These are phyloP conservation scores for Erythrobasidium hasegawianum DNA, from an alignment of 1,284 basidiomycete genomes.

Conservation along the genomic window DNA sequence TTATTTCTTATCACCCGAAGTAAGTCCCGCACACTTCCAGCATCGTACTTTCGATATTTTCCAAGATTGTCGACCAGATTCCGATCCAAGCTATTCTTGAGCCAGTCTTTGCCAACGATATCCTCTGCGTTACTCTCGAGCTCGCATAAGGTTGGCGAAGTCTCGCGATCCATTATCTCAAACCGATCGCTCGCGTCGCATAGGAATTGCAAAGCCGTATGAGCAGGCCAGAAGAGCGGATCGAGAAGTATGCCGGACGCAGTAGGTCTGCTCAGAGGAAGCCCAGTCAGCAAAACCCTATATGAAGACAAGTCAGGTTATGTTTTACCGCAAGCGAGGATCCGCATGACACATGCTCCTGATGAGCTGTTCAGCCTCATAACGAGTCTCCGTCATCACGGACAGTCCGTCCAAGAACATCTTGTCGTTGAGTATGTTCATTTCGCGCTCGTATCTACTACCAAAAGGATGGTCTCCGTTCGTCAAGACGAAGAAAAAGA, in stretches of 20 bases:
- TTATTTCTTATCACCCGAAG: conserved; percentile 91
- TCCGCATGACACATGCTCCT: conserved; percentile 69
- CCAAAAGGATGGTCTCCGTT: conserved; percentile 86
- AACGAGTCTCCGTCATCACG: conserved; percentile 65
- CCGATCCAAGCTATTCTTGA: conserved; percentile 69
- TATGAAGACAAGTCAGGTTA: background rate
- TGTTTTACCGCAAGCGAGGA: conserved; percentile 63
- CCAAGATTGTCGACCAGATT: conserved; percentile 88
- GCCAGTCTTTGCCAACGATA: conserved; percentile 78
- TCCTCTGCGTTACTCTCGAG: conserved; percentile 67
- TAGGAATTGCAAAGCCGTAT: conserved; percentile 79
- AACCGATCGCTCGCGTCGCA: conserved; percentile 97
- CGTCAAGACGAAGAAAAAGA: conserved; percentile 87
- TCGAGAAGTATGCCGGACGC: conserved; percentile 81
- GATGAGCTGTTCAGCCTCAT: conserved; percentile 77
- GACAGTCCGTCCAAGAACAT: conserved; percentile 71
- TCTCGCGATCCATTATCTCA: conserved; percentile 93
- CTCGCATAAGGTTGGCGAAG: conserved; percentile 67
- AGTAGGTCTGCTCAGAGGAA: conserved; percentile 64
- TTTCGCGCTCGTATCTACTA: conserved; percentile 81
- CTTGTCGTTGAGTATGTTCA: conserved; percentile 79
- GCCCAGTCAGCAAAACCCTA: conserved; percentile 2
- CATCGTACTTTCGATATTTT: conserved; percentile 95
- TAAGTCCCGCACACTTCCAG: conserved; percentile 81
- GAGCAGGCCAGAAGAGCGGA: conserved; percentile 94